Evolutionary conservation across 352 stramenopile species (phyloP), one percentile per base, ranked within the genome.

Genomic region (Phytophthora uliginosa): DNA sequence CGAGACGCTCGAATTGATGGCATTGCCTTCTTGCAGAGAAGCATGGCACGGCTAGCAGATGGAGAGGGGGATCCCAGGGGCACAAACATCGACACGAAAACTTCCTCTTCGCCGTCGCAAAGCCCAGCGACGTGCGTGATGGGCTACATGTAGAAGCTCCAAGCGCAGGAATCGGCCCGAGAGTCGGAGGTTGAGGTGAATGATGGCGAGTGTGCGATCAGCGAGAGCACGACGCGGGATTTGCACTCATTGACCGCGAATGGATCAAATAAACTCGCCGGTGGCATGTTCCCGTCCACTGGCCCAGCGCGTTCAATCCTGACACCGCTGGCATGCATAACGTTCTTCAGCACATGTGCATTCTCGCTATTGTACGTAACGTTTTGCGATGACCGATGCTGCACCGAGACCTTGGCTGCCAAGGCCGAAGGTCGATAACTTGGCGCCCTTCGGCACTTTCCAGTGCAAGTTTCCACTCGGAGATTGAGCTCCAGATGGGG

Each of bases 1-100:
- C n/a, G 20, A 36, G 57, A 56, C 50, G 24, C 13, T 24, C 52
- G 24, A 59, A 69, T 64, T 60, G 60, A 64, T 74, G 66, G 59
- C 42, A 22, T 51, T 24, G 12, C 57, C 56, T 59, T 48, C 38
- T 9, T 57, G 51, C 66, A 68, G 3, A 55, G 42, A n/a, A 50
- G 50, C 20, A 24, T 24, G 8, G 54, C 13, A 12, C 36, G 5
- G 38, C 38, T 45, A 59, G 63, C 45, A 66, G 63, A 59, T 71
- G 47, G 53, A 40, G 24, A 54, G 24, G 42, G 63, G 45, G 64
- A 54, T 34, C 45, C 54, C 38, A 38, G 8, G 5, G 31, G 20
- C 54, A 71, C 63, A 71, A 58, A 59, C 45, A 66, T 59, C 42
- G 63, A 38, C 18, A 5, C 36, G 12, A 8, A 13, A 13, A 6